Conservation (phyloP, 1,284 basidiomycete species). For the Takashimella tepidaria region DNA sequence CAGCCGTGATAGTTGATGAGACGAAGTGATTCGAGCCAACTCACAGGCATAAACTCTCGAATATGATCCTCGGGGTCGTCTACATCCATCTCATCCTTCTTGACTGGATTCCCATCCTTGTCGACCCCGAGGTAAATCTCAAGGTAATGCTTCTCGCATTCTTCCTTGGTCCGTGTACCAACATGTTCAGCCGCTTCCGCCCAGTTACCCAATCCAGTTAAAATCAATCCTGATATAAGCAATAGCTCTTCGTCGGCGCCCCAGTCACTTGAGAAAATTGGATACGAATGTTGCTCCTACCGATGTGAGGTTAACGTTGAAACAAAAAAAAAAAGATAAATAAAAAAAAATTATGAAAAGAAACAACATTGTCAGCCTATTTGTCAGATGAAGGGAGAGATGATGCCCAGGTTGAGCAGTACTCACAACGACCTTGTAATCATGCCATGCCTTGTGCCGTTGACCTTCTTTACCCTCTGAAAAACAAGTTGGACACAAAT, state of each 20-base stretch:
- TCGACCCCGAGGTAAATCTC: slow-evolving; percentile 63
- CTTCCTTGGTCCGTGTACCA: slow-evolving; percentile 89
- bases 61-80: slow-evolving; percentile 11
- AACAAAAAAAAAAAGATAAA: background rate
- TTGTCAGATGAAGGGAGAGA: no score
- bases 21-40: slow-evolving; percentile 50
- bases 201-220: slow-evolving; percentile 95
- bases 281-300: slow-evolving; percentile 91
- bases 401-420: no score
- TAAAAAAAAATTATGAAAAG: background rate
- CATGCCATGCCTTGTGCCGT: slow-evolving; percentile 79
- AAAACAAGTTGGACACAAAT: slow-evolving; percentile 86
- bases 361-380: no score
- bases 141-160: slow-evolving; percentile 87
- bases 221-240: slow-evolving; percentile 80
- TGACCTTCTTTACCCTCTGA: slow-evolving; percentile 85
- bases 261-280: slow-evolving; percentile 93
- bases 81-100: slow-evolving; percentile 10
- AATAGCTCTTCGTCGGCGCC: slow-evolving; percentile 97
- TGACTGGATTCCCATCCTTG: slow-evolving; percentile 15
- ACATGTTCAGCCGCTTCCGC: slow-evolving; percentile 93
- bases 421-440: slow-evolving; percentile 86
- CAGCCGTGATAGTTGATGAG: slow-evolving; percentile 4
- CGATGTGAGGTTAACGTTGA: slow-evolving; percentile 4
- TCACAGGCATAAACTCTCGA: slow-evolving; percentile 57